These are phyloP conservation scores for Aegilops tauschii DNA, from an alignment of 176 grass and related monocot species.

Conservation along the genomic window DNA sequence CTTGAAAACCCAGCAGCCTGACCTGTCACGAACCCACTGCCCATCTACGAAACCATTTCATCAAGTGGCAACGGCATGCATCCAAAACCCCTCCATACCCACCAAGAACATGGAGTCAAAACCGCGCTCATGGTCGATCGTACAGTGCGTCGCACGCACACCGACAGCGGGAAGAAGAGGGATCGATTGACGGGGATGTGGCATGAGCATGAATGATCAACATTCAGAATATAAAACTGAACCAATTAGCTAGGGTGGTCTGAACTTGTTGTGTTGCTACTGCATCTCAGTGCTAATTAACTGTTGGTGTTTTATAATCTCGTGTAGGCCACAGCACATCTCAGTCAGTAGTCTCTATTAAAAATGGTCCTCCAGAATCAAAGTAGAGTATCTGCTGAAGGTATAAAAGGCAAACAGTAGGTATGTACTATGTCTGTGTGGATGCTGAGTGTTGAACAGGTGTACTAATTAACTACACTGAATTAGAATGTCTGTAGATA, in stretches of 20 bases:
- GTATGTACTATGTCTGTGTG: neutral
- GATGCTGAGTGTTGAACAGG: neutral
- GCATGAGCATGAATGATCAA: neutral
- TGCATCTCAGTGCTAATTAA: neutral
- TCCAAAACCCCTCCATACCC: conserved; percentile 23
- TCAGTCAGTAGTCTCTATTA: neutral
- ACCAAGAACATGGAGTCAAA: conserved; percentile 9
- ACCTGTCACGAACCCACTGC: conserved; percentile 46
- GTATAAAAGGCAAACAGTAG: neutral
- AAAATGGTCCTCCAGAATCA: neutral
- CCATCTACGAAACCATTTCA: conserved; percentile 10
- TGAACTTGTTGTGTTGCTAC: neutral
- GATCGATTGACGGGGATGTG: neutral
- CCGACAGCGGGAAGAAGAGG: neutral
- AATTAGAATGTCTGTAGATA: no score
- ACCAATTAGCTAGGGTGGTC: neutral
- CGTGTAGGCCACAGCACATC: conserved; percentile 15
- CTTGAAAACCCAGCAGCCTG: conserved; percentile 35
- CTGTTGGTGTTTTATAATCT: conserved; percentile 11
- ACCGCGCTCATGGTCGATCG: neutral
- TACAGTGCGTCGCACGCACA: neutral
- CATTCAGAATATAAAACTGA: conserved; percentile 5
- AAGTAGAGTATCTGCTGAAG: neutral
- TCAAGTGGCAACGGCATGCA: neutral
- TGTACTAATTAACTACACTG: neutral